Base-by-base conservation (phyloP, 495 filamentous ascomycete genomes). In the Annulohypoxylon maeteangense region DNA sequence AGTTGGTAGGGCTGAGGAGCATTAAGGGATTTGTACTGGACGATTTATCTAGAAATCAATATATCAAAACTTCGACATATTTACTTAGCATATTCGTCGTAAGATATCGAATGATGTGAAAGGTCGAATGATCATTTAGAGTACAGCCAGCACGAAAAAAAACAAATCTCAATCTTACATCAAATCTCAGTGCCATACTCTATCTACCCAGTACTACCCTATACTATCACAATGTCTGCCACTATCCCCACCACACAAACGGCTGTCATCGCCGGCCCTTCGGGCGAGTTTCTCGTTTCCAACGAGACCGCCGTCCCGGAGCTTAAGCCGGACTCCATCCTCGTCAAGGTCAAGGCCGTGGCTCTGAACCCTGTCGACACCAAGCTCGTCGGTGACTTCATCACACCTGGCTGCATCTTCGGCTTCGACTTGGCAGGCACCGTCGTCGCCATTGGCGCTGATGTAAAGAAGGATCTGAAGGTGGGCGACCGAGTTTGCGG, bases 41-140 rank as follows among this genome's bases (percentile, higher is more conserved):
- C 25, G 27, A 16, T 54, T 54, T 34, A 54, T 34, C 25, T 54
- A 34, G 5, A 54, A 34, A 34, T 54, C 12, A 54, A 54, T 16
- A 54, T 54, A 54, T 54, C 50, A 54, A 51, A 34, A 54, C 50
- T 54, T 54, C n/a, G 29, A 54, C 50, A 23, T 32, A 23, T 7
- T 29, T 32, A 16, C 36, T 40, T 40, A 12, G 36, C n/a, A 32
- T 51, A 27, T 54, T 54, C 29, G 50, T 54, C 50, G 50, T 54
- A 54, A 54, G 50, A 34, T 54, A 54, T 54, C 50, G 50, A 20
- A 54, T 34, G 50, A 54, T 54, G 50, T 20, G n/a, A 54, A 29
- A 54, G 50, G 50, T 54, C 50, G 50, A 54, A 54, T 54, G 50
- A 34, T 54, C 50, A 18, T 54, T 54, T 54, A 54, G 50, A 54